Evolutionary conservation across 2,329 filamentous ascomycete genomes (phyloP).

Genomic region (Penicillium sp.): DNA sequence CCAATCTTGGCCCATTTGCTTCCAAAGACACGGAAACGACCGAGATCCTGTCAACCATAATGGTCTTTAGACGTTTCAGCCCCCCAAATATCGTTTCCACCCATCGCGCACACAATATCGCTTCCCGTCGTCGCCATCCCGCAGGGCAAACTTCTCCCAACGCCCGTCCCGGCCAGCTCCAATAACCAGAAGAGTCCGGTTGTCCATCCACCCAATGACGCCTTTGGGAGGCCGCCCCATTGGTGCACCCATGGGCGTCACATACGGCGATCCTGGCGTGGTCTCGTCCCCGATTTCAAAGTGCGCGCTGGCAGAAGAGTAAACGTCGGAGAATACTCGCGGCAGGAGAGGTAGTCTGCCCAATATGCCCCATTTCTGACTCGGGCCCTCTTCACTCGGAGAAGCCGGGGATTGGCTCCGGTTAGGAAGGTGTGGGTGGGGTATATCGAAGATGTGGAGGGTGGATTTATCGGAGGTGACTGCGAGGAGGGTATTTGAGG

Average conservation of each 20-base stretch:
- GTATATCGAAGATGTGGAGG: slow-evolving; percentile 88
- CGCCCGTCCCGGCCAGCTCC: slow-evolving; percentile 77
- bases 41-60: not conserved
- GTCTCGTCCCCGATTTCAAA: slow-evolving; percentile 84
- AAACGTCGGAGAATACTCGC: slow-evolving; percentile 82
- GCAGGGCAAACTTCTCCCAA: slow-evolving; percentile 84
- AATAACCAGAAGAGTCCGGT: slow-evolving; percentile 72
- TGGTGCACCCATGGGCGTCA: slow-evolving; percentile 56
- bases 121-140: slow-evolving; percentile 68
- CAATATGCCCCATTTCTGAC: slow-evolving; percentile 82
- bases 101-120: slow-evolving; percentile 70
- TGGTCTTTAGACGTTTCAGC: slow-evolving; percentile 23
- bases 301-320: slow-evolving; percentile 77
- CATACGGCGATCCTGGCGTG: slow-evolving; percentile 42
- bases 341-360: slow-evolving; percentile 83
- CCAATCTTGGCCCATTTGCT: not conserved
- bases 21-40: not conserved
- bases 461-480: slow-evolving; percentile 97
- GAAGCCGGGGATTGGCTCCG: slow-evolving; percentile 40
- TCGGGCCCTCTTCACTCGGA: slow-evolving; percentile 51
- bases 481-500: slow-evolving; percentile 75
- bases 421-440: slow-evolving; percentile 44
- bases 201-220: slow-evolving; percentile 78
- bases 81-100: slow-evolving; percentile 75
- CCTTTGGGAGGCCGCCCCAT: slow-evolving; percentile 72